Base-by-base conservation (phyloP, 495 filamentous ascomycete species). In the Hypoxylon intermedium region DNA sequence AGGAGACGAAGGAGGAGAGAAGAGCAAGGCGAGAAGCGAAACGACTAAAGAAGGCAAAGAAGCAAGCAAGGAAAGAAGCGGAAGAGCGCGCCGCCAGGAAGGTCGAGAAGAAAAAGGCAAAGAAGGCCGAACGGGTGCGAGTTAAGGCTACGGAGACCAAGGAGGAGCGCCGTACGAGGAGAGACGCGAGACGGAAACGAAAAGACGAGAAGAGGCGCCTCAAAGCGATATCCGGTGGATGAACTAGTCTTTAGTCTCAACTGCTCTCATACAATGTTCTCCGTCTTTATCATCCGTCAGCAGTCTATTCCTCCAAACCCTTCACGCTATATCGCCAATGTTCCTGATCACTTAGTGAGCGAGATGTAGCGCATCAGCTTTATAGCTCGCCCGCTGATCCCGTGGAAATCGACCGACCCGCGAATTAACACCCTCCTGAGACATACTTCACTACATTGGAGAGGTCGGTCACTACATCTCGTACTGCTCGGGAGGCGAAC, bases 141-240 rank as follows among this genome's bases (percentile, higher is more conserved):
- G 44, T 28, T 1, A 72, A 71, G 48, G 56, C 52, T 20, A 38
- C 48, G 9, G 75, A 77, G 53, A 74, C 67, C n/a, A 78, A 69
- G 41, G 71, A 68, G 36, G 77, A 76, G 58, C 65, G 70, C 15
- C 57, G 60, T 37, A 67, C 62, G 15, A 72, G 76, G 49, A 68
- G 70, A 43, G 72, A 74, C 9, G 72, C 67, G 33, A 75, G 67
- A 50, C 52, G 67, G 50, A 53, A 67, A 41, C 53, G 74, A 50
- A 78, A 77, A 63, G 79, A 83, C 58, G 72, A 71, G 9, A 76
- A 74, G 58, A 68, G 74, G 46, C 65, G 49, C 34, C 31, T 33
- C 9, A 68, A 60, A 37, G 31, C 58, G 4, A 45, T 46, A 0
- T 51, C 55, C 52, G 46, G 44, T 6, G 45, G 62, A 44, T 60